These are phyloP conservation scores for Diplodia corticola DNA, from an alignment of 2,329 filamentous ascomycete genomes.

Conservation along the genomic window DNA sequence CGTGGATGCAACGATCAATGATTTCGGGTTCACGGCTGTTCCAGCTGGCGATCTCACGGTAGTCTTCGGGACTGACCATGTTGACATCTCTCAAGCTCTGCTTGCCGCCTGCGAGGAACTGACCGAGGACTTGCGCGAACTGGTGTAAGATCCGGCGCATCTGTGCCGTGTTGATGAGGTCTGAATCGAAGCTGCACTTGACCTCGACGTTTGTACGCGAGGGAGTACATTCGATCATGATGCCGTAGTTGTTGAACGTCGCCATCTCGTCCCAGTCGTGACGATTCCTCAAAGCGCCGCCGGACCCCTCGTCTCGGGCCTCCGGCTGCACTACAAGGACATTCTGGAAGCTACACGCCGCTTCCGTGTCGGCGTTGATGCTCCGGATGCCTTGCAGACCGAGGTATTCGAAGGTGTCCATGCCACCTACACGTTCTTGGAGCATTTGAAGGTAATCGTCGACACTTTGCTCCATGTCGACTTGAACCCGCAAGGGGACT, in stretches of 20 bases:
- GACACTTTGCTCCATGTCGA: slow-evolving; percentile 18
- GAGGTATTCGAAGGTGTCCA: neutral
- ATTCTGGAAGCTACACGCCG: neutral
- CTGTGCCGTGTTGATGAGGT: neutral
- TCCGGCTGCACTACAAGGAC: slow-evolving; percentile 6
- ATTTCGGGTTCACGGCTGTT: slow-evolving; percentile 18
- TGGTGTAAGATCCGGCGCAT: neutral
- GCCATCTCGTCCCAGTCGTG: neutral
- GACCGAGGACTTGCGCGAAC: neutral
- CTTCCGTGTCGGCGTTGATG: neutral
- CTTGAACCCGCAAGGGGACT: slow-evolving; percentile 27
- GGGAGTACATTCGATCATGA: slow-evolving; percentile 19
- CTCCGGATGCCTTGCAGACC: neutral
- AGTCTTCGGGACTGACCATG: neutral
- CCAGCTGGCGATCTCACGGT: neutral
- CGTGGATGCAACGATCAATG: slow-evolving; percentile 24
- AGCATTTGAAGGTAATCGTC: slow-evolving; percentile 3
- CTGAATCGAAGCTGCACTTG: neutral
- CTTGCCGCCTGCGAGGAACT: neutral
- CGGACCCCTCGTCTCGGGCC: neutral
- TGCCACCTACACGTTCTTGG: neutral
- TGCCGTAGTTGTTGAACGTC: slow-evolving; percentile 12
- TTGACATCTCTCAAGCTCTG: neutral
- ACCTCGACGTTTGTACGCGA: neutral
- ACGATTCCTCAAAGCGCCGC: slow-evolving; percentile 24